Evolutionary conservation across 345 rosid species (phyloP), one percentile per base, ranked within the genome.

Genomic region (Trapa incisa): DNA sequence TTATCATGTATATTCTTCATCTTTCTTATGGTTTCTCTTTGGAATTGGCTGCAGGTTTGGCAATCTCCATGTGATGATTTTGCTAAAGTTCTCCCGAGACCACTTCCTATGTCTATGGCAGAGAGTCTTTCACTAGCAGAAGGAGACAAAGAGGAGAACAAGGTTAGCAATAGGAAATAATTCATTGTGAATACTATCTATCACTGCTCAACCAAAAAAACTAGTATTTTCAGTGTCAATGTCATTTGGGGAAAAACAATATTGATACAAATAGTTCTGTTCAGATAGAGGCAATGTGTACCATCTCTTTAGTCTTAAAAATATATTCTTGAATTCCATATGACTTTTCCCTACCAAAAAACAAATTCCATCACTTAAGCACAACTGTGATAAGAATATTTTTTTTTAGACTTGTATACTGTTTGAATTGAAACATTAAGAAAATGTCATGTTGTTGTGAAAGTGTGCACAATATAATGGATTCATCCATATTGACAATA

Each of bases 21-120:
- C 67, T 64, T 38, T 64, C 53, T 65, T 65, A 4, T 33, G 43
- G 9, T 43, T 65, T 41, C 36, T 12, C 43, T 65, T 41, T 36
- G 37, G 67, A 41, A 6, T 13, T 32, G 36, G 52, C n/a, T 76
- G 16, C 33, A 71, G 54, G 67, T 57, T 67, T 64, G 53, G 76
- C 89, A 91, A 93, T 74, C 81, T 48, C 87, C 77, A 61, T 77
- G 72, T 73, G 82, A 78, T 15, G 86, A 84, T 68, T 65, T 73
- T 60, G 73, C 75, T 72, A 87, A 78, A 73, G 74, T 83, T 74
- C 86, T 94, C 56, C 96, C 99, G 12, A 86, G 80, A 69, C 99
- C 99, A 42, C 76, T 77, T 75, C 90, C 98, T 17, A 42, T 77
- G 70, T 75, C 80, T 16, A 73, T 71, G 45, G 65, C 53, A 4